phyloP scores from a whole-genome alignment of 2,329 filamentous ascomycete genomes.

The Aspergillus melleus region DNA sequence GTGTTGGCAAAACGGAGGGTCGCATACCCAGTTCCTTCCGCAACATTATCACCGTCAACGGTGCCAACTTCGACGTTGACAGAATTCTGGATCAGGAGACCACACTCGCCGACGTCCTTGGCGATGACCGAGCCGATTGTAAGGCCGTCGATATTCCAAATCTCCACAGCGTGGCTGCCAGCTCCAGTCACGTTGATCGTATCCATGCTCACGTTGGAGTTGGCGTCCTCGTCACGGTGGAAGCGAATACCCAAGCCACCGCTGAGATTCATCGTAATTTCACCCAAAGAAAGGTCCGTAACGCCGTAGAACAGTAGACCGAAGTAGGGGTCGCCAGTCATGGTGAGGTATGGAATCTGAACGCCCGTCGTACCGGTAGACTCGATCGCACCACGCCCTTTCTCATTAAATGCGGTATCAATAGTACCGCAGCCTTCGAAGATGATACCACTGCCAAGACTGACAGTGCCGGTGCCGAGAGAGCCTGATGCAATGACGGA shows the following conservation, averaged over 20 bases:
- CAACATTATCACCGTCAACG: slow-evolving; percentile 12
- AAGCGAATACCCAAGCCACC: slow-evolving; percentile 13
- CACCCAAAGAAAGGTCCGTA: slow-evolving; percentile 3
- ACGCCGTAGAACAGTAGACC: slow-evolving; percentile 13
- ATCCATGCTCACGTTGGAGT: slow-evolving; percentile 13
- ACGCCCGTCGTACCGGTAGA: slow-evolving; percentile 7
- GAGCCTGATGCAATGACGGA: slow-evolving; percentile 13
- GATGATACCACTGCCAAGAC: slow-evolving; percentile 9
- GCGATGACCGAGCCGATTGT: slow-evolving; percentile 13
- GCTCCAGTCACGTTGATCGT: slow-evolving; percentile 8
- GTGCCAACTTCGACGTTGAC: slow-evolving; percentile 10
- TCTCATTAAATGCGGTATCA: slow-evolving; percentile 4
- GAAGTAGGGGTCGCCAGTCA: slow-evolving; percentile 13
- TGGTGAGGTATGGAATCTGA: slow-evolving; percentile 10
- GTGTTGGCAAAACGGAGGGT: slow-evolving; percentile 13
- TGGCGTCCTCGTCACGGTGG: slow-evolving; percentile 13
- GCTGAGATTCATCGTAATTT: slow-evolving; percentile 12
- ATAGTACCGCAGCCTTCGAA: slow-evolving; percentile 15
- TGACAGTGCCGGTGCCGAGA: slow-evolving; percentile 6
- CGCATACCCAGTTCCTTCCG: slow-evolving; percentile 10
- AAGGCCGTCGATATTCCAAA: slow-evolving; percentile 15
- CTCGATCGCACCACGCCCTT: slow-evolving; percentile 10
- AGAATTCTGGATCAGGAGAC: slow-evolving; percentile 8
- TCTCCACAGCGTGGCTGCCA: slow-evolving; percentile 14
- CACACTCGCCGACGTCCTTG: slow-evolving; percentile 13